These are phyloP conservation scores for Leccinum longicurvipes DNA, from an alignment of 768 basidiomycete species.

Conservation along the genomic window DNA sequence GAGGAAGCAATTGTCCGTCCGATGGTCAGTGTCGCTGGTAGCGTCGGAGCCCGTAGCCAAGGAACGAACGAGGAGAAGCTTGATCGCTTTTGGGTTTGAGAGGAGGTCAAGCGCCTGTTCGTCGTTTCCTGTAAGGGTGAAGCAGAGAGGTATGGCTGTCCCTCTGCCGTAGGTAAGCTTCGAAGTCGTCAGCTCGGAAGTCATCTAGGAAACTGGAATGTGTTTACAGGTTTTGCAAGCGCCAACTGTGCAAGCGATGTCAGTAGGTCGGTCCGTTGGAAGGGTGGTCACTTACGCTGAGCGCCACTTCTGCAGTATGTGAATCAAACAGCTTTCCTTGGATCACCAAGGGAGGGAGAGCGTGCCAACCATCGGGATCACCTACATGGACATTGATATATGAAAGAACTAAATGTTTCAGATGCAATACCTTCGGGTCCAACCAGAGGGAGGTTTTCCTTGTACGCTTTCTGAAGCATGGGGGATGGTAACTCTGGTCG, in stretches of 20 bases:
- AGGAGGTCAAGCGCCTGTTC: slow-evolving; percentile 50
- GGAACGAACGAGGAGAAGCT: slow-evolving; percentile 43
- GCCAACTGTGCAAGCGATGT: slow-evolving; percentile 36
- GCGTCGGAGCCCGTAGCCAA: slow-evolving; percentile 49
- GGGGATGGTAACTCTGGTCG: slow-evolving; percentile 35
- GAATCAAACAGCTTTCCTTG: slow-evolving; percentile 36
- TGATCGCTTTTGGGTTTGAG: slow-evolving; percentile 37
- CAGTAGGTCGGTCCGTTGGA: neutral
- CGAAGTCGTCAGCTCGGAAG: neutral
- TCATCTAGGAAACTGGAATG: neutral
- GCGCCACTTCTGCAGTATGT: slow-evolving; percentile 27
- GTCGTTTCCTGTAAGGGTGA: slow-evolving; percentile 46
- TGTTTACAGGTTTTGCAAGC: slow-evolving; percentile 45
- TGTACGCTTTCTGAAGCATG: slow-evolving; percentile 36
- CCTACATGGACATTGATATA: slow-evolving; percentile 12
- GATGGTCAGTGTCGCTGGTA: slow-evolving; percentile 35
- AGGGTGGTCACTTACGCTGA: slow-evolving; percentile 27
- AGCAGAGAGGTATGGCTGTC: slow-evolving; percentile 46
- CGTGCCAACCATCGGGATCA: slow-evolving; percentile 41
- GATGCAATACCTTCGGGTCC: slow-evolving; percentile 31
- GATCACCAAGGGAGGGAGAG: slow-evolving; percentile 29
- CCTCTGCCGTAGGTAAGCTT: slow-evolving; percentile 52
- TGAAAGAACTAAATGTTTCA: neutral
- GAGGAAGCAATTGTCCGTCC: slow-evolving; percentile 47
- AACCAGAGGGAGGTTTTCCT: slow-evolving; percentile 30